A percentile compares a stretch with the other conserved stretches of the same genome.
These are phyloP conservation scores for Limonomyces culmigenus DNA, from an alignment of 1,284 basidiomycete species.

Conservation along the genomic window DNA sequence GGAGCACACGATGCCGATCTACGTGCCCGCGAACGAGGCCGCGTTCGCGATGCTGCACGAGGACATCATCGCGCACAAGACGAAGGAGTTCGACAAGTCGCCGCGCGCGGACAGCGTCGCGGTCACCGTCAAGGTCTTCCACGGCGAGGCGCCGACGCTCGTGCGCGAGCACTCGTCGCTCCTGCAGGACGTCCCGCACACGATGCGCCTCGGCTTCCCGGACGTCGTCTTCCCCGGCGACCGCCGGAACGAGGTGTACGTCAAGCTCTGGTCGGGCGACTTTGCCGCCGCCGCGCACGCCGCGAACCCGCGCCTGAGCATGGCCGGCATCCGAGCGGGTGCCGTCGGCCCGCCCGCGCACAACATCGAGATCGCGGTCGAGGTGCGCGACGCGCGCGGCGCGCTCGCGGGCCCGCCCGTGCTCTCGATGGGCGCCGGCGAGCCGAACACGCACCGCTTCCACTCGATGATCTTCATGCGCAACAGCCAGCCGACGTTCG, in stretches of 20 bases:
- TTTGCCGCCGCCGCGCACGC: constrained; percentile 33
- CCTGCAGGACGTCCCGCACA: constrained; percentile 70
- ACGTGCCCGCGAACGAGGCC: constrained; percentile 68
- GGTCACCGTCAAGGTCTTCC: constrained; percentile 82
- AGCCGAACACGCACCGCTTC: constrained; percentile 65
- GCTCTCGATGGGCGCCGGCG: constrained; percentile 75
- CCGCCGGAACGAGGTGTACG: constrained; percentile 85
- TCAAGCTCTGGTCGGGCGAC: constrained; percentile 86
- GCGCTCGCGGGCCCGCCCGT: constrained; percentile 60
- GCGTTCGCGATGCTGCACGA: constrained; percentile 90
- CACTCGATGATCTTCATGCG: constrained; percentile 82
- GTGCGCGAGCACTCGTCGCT: constrained; percentile 76
- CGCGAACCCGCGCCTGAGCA: constrained; percentile 36
- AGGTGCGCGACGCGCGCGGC: constrained; percentile 72
- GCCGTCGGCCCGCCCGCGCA: constrained; percentile 27
- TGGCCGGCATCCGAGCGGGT: constrained; percentile 42
- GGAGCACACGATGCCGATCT: constrained; percentile 85
- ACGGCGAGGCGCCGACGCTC: constrained; percentile 63
- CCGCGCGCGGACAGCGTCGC: constrained; percentile 74
- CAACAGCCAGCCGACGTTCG: constrained; percentile 78
- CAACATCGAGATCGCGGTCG: constrained; percentile 83
- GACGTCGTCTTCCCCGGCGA: constrained; percentile 93
- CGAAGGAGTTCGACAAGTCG: constrained; percentile 74
- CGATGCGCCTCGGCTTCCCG: constrained; percentile 86
- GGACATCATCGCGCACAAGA: constrained; percentile 75